Evolutionary conservation across 768 basidiomycete genomes (phyloP), one percentile per base, ranked within the genome.

Genomic region (Auriscalpium vulgare): DNA sequence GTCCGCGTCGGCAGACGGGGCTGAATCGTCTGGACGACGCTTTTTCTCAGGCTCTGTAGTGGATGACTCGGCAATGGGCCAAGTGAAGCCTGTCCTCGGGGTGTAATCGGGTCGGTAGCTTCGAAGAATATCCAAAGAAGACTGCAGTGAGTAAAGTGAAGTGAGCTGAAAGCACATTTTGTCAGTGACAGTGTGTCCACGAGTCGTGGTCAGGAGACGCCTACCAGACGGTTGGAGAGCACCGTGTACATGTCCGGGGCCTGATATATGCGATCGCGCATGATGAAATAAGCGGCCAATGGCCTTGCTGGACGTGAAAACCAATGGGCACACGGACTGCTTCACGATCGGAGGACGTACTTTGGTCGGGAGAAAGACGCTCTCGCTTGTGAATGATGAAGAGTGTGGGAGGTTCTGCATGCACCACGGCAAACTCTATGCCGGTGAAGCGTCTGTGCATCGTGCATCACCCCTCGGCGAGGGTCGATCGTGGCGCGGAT

Each of bases 341-440:
- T 38, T 57, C 17, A 29, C 50, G 63, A 19, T 51, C 51, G 50
- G 45, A 45, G 46, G 6, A 36, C 80, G 59, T 51, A 91, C 92
- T 87, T 79, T 92, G 84, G 21, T 89, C 85, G 2, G 89, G 89
- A 7, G 88, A 91, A 51, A 89, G 61, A 37, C 93, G 78, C 59
- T 93, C 87, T 58, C 90, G 81, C 69, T 94, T 95, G 68, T 95
- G 92, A 44, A 95, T 88, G 60, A 95, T 78, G 69, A 94, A 95
- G 55, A 93, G 75, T 36, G 83, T 77, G 1, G 93, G 93, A 9
- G 91, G 84, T 53, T 84, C 75, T 2, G 88, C 78, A 64, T 91
- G 87, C 3, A 87, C 88, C 53, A 95, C 76, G 11, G 87, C 87
- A 61, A 94, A 95, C 68, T 95, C 91, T 54, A 90, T 74, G 43